These are phyloP conservation scores for Fusarium mangiferae DNA, from an alignment of 2,329 filamentous ascomycete genomes.

Conservation along the genomic window DNA sequence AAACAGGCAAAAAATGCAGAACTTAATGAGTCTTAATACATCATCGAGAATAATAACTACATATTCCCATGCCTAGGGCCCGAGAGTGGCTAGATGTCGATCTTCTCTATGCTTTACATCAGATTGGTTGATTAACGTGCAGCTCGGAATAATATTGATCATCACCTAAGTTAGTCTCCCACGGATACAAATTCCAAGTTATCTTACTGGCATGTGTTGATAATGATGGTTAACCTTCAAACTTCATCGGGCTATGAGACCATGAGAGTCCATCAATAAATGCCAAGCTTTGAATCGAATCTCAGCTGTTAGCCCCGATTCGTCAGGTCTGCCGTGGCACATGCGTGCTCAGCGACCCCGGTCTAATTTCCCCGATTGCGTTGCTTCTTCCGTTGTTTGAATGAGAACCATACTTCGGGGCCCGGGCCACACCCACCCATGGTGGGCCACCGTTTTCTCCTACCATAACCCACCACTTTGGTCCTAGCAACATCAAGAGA, in stretches of 20 bases:
- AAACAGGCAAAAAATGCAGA: neutral
- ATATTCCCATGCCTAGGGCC: neutral
- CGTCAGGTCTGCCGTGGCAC: conserved; percentile 17
- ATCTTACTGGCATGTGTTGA: neutral
- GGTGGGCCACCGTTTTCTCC: conserved; percentile 29
- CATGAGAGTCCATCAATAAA: neutral
- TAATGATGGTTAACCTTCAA: neutral
- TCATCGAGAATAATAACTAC: neutral
- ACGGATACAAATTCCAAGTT: neutral
- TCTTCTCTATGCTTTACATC: neutral
- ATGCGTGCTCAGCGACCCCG: conserved; percentile 9
- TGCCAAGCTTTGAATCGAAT: conserved; percentile 29
- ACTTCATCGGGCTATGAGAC: neutral
- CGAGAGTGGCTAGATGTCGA: conserved; percentile 10
- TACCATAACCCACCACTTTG: conserved; percentile 5
- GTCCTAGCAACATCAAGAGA: conserved; percentile 12
- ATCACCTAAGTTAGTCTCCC: neutral
- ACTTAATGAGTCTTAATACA: neutral
- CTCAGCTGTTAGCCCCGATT: conserved; percentile 31
- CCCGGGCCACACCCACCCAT: conserved; percentile 1
- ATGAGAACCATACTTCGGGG: conserved; percentile 12
- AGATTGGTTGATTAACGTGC: conserved; percentile 1
- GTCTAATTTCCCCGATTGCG: conserved; percentile 37
- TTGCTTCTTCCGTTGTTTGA: conserved; percentile 25
- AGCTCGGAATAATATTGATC: neutral